Evolutionary conservation across 2,329 filamentous ascomycete species (phyloP).

Genomic region (Mariannaea sp.): DNA sequence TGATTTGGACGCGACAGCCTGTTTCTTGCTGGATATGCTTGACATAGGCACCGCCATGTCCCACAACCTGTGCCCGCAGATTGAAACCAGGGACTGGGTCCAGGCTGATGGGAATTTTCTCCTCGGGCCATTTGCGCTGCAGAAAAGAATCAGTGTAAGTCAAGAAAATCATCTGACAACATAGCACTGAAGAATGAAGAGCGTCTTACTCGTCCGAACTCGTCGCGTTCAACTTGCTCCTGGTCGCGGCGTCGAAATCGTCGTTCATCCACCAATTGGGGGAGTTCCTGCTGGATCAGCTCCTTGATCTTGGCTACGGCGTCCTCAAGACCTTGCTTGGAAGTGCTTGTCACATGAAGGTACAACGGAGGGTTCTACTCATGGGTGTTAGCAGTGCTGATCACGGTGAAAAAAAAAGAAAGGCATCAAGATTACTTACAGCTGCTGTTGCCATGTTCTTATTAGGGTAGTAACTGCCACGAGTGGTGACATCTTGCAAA

Average conservation of each 20-base stretch:
- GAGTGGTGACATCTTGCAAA: slow-evolving; percentile 91
- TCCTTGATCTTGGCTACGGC: slow-evolving; percentile 90
- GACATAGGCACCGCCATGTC: slow-evolving; percentile 91
- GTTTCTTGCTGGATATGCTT: slow-evolving; percentile 98
- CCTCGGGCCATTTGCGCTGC: slow-evolving; percentile 98
- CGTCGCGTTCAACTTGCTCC: slow-evolving; percentile 84
- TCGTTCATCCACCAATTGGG: slow-evolving; percentile 92
- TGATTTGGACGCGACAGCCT: slow-evolving; percentile 95
- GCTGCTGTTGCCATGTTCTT: slow-evolving; percentile 95
- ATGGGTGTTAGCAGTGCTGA: slow-evolving; percentile 1
- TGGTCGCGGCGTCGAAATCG: slow-evolving; percentile 84
- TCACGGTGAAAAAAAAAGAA: not conserved
- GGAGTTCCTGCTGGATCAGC: slow-evolving; percentile 93
- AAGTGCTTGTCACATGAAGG: slow-evolving; percentile 91
- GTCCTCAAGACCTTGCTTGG: slow-evolving; percentile 87
- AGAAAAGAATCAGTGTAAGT: slow-evolving; percentile 18
- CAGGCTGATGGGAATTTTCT: slow-evolving; percentile 88
- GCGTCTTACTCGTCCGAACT: slow-evolving; percentile 81
- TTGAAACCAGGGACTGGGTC: slow-evolving; percentile 96
- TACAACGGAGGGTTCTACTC: slow-evolving; percentile 87
- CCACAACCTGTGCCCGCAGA: slow-evolving; percentile 92
- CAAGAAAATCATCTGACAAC: not conserved
- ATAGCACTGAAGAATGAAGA: not conserved
- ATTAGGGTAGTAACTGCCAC: slow-evolving; percentile 95
- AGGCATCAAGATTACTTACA: slow-evolving; percentile 61